Conservation (phyloP, 805 yeast genomes). For the Schwanniomyces occidentalis region DNA sequence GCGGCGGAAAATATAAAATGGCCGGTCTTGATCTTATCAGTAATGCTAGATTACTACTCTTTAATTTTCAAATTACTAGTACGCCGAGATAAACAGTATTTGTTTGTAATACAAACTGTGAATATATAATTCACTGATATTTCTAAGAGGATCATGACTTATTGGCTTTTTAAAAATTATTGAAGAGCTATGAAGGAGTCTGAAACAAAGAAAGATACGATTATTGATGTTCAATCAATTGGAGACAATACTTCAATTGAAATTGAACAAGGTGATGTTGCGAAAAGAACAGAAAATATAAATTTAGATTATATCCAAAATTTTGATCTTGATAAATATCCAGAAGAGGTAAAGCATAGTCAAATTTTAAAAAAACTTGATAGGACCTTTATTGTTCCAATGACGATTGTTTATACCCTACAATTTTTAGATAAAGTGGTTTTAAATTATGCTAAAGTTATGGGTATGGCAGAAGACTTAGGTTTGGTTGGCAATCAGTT, state of each 20-base stretch:
- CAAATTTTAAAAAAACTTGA: slow-evolving; percentile 13
- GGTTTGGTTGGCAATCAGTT: slow-evolving; percentile 15
- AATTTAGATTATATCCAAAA: slow-evolving; percentile 14
- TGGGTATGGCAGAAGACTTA: slow-evolving; percentile 15
- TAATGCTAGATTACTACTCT: too few relatives aligned
- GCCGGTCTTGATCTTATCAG: too few relatives aligned
- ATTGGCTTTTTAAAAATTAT: too few relatives aligned
- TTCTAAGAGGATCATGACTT: too few relatives aligned
- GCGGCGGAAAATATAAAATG: too few relatives aligned
- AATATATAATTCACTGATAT: too few relatives aligned
- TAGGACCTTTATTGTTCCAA: slow-evolving; percentile 13
- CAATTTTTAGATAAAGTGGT: slow-evolving; percentile 18
- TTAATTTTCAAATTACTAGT: too few relatives aligned
- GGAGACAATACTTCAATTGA: neutral
- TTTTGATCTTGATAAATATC: slow-evolving; percentile 16
- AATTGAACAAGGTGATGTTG: neutral
- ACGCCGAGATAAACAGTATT: too few relatives aligned
- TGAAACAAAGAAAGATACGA: too few relatives aligned
- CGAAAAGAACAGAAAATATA: slow-evolving; percentile 10
- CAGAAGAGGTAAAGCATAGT: slow-evolving; percentile 12
- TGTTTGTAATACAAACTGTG: too few relatives aligned
- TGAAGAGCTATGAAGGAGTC: too few relatives aligned
- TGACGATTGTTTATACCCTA: slow-evolving; percentile 13
- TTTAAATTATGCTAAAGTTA: slow-evolving; percentile 16
- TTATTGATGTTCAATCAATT: too few relatives aligned